These are phyloP conservation scores for Ustilago tritici DNA, from an alignment of 1,284 basidiomycete species.

Conservation along the genomic window DNA sequence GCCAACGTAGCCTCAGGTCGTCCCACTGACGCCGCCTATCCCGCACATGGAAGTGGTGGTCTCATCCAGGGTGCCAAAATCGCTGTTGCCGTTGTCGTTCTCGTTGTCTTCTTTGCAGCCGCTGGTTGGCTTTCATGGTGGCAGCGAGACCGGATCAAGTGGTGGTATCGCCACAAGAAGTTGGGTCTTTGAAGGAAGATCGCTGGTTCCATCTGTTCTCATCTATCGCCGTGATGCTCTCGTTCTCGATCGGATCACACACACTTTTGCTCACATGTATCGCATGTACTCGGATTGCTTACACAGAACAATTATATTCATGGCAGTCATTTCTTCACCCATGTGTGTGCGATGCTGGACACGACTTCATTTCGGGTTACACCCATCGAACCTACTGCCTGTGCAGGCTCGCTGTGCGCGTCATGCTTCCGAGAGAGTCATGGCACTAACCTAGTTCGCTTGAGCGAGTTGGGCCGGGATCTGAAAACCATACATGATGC, in stretches of 20 bases:
- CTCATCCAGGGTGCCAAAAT: constrained; percentile 72
- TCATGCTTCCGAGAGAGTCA: neutral
- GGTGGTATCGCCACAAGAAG: constrained; percentile 52
- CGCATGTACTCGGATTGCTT: neutral
- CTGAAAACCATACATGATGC: no score
- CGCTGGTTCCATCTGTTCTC: neutral
- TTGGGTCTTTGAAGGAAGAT: constrained; percentile 32
- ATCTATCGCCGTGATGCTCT: neutral
- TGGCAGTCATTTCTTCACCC: neutral
- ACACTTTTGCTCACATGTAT: neutral
- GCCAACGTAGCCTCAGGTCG: constrained; percentile 38
- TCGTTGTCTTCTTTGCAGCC: constrained; percentile 76
- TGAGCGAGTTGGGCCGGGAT: no score
- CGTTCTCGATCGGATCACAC: neutral
- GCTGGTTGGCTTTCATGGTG: constrained; percentile 74
- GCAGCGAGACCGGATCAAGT: constrained; percentile 51
- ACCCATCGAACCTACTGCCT: neutral
- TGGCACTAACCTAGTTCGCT: neutral
- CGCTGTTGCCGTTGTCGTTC: constrained; percentile 78
- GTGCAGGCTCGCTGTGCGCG: neutral
- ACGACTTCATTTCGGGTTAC: neutral
- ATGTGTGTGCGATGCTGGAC: neutral
- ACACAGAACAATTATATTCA: neutral
- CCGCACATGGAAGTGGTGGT: constrained; percentile 12
- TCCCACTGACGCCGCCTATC: constrained; percentile 42